phyloP scores from a whole-genome alignment of 2,329 filamentous ascomycete genomes.

The Lecanicillium sp. region DNA sequence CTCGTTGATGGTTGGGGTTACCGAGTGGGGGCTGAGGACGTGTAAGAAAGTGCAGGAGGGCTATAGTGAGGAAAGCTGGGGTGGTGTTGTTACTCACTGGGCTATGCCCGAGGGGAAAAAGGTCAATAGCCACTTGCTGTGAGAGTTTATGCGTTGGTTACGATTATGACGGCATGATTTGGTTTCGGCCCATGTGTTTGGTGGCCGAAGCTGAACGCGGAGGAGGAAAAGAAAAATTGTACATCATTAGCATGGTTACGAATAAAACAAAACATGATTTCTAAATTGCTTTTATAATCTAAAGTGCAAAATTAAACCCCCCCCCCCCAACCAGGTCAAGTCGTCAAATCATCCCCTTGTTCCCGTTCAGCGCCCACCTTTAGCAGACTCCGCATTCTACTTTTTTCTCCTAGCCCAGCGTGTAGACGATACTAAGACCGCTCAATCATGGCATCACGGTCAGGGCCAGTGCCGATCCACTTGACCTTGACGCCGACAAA shows the following conservation, averaged over 20 bases:
- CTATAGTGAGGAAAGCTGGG: conserved; percentile 81
- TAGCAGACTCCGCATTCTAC: no score
- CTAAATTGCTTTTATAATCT: no score
- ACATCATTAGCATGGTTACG: conserved; percentile 4
- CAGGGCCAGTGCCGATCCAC: conserved; percentile 60
- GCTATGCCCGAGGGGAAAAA: conserved; percentile 28
- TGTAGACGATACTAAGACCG: no score
- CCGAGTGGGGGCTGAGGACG: conserved; percentile 56
- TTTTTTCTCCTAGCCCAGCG: no score
- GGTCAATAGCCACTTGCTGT: conserved; percentile 17
- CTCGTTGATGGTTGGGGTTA: conserved; percentile 61
- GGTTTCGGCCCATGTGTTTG: background rate
- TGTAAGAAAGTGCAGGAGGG: conserved; percentile 53
- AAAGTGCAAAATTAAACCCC: no score
- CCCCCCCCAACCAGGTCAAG: no score
- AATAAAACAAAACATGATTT: conserved; percentile 6
- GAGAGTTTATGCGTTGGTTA: no score
- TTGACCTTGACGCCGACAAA: conserved; percentile 54
- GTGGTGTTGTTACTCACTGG: conserved; percentile 56
- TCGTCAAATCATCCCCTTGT: no score
- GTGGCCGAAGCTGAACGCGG: no score
- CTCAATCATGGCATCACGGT: conserved; percentile 54
- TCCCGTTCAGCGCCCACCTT: no score
- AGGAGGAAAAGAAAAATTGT: background rate
- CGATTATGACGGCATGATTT: no score